These are phyloP conservation scores for Fusarium sacchari DNA, from an alignment of 2,329 filamentous ascomycete genomes.

Conservation along the genomic window DNA sequence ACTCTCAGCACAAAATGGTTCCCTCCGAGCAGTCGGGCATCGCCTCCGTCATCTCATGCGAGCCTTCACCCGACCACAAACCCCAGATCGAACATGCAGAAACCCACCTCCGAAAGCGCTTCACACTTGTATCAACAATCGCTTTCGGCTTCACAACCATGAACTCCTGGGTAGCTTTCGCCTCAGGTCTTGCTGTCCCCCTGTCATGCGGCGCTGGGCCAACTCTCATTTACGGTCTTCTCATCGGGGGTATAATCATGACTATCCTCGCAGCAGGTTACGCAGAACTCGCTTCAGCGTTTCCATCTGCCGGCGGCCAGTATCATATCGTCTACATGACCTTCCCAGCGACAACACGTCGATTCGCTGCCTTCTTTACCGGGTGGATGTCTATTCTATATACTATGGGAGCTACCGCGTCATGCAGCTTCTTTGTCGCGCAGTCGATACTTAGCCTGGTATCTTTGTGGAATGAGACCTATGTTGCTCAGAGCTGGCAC, in stretches of 20 bases:
- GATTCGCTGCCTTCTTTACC: neutral
- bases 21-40: neutral
- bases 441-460: neutral
- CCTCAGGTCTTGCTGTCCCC: neutral
- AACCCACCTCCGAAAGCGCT: neutral
- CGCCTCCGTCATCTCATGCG: neutral
- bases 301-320: neutral
- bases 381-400: neutral
- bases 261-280: neutral
- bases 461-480: rapidly evolving
- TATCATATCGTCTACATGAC: neutral
- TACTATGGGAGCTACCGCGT: neutral
- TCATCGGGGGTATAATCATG: neutral
- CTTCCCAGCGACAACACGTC: neutral
- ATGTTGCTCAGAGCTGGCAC: neutral
- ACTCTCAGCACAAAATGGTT: neutral
- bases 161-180: neutral
- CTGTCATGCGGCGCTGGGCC: neutral
- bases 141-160: neutral
- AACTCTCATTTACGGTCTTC: neutral
- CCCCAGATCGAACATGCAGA: neutral
- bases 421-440: rapidly evolving
- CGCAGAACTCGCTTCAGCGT: rapidly evolving
- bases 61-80: neutral
- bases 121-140: neutral